Conservation (phyloP, 2,329 filamentous ascomycete genomes). For the Colletotrichum eleusines region DNA sequence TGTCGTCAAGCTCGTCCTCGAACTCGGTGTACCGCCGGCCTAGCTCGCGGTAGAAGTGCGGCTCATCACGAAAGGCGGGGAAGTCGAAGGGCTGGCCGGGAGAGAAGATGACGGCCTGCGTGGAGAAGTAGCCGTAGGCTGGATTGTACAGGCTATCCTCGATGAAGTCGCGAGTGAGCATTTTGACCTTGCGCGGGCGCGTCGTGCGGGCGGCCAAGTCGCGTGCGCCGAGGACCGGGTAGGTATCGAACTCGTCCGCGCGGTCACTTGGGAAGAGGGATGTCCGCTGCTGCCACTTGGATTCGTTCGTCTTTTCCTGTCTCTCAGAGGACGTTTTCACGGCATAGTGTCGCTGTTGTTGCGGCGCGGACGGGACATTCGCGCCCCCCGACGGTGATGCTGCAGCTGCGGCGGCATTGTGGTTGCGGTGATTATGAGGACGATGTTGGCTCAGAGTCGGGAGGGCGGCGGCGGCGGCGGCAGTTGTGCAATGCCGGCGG, state of each 20-base stretch:
- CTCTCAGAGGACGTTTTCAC: constrained; percentile 34
- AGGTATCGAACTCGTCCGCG: constrained; percentile 82
- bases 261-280: constrained; percentile 82
- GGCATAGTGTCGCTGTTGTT: constrained; percentile 48
- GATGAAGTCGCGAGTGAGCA: constrained; percentile 97
- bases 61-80: constrained; percentile 81
- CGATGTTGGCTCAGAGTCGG: constrained; percentile 38
- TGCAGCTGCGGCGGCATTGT: constrained; percentile 30
- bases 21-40: constrained; percentile 88
- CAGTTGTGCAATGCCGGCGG: constrained; percentile 51
- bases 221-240: constrained; percentile 86
- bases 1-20: constrained; percentile 85
- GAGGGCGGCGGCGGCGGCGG: constrained; percentile 48
- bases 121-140: constrained; percentile 95
- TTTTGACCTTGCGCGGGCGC: constrained; percentile 89
- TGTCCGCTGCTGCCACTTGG: constrained; percentile 87
- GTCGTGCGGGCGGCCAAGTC: constrained; percentile 79
- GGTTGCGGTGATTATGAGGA: constrained; percentile 13
- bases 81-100: constrained; percentile 95
- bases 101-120: constrained; percentile 95
- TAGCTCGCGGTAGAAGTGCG: constrained; percentile 83
- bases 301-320: constrained; percentile 65
- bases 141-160: constrained; percentile 97
- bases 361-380: constrained; percentile 40
- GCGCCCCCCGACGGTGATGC: constrained; percentile 45